phyloP scores from a whole-genome alignment of 768 basidiomycete genomes.

The Leccinum rimulosum region DNA sequence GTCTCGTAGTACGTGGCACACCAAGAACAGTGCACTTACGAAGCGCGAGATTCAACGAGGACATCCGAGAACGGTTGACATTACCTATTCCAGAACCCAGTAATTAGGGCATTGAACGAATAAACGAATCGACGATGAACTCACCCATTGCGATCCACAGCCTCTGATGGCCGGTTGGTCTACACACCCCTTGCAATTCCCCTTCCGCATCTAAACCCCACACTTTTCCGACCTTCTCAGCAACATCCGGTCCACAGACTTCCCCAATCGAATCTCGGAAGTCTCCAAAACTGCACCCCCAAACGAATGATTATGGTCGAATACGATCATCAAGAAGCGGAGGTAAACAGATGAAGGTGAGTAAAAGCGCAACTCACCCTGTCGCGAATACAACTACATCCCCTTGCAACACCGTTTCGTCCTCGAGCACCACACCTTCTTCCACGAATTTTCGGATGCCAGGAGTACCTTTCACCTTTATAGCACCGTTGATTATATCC shows the following conservation, averaged over 20 bases:
- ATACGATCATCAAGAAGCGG: not conserved
- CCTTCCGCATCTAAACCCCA: slow-evolving; percentile 70
- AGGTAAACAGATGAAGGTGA: not conserved
- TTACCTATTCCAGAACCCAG: slow-evolving; percentile 13
- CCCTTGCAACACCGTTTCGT: slow-evolving; percentile 24
- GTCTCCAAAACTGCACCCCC: slow-evolving; percentile 42
- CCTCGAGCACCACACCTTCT: slow-evolving; percentile 26
- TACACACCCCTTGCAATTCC: slow-evolving; percentile 47
- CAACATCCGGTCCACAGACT: slow-evolving; percentile 48
- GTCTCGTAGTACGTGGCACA: not conserved
- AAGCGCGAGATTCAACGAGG: slow-evolving; percentile 31
- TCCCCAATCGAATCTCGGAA: slow-evolving; percentile 36
- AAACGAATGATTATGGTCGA: not conserved
- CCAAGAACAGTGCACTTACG: slow-evolving; percentile 15
- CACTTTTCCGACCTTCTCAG: slow-evolving; percentile 45
- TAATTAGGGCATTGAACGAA: not conserved
- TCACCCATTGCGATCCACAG: slow-evolving; percentile 29
- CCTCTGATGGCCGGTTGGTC: slow-evolving; percentile 35
- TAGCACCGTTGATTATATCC: slow-evolving; percentile 46
- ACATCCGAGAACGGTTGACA: slow-evolving; percentile 21
- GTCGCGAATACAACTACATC: slow-evolving; percentile 36
- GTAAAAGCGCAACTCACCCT: slow-evolving; percentile 20
- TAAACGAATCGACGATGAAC: not conserved
- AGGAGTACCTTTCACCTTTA: slow-evolving; percentile 47
- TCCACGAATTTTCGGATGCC: slow-evolving; percentile 28